Percentiles rank a stretch among this genome's conserved stretches.
phyloP scores from a whole-genome alignment of 2,329 filamentous ascomycete genomes.

The Rhynchosporium agropyri region DNA sequence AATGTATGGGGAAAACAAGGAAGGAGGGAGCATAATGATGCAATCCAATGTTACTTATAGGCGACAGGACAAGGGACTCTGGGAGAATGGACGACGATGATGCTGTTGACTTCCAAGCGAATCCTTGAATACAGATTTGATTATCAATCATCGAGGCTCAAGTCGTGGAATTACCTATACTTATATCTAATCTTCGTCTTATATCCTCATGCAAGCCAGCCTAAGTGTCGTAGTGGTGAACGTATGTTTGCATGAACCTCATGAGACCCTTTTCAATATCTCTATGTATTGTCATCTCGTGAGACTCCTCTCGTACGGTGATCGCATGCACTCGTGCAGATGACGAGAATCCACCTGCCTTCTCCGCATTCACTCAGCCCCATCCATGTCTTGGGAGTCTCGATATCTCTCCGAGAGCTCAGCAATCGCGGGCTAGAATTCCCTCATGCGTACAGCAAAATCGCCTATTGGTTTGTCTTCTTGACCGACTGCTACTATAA shows the following conservation, averaged over 20 bases:
- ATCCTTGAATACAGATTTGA: neutral
- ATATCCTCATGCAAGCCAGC: neutral
- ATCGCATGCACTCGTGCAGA: conserved; percentile 9
- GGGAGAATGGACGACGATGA: neutral
- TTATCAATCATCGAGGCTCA: neutral
- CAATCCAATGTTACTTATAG: neutral
- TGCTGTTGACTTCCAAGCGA: conserved; percentile 4
- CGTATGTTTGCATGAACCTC: conserved; percentile 7
- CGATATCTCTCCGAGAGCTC: neutral
- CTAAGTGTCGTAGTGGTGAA: neutral
- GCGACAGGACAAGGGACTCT: neutral
- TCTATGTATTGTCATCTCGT: conserved; percentile 1
- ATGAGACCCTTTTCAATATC: neutral
- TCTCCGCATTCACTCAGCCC: conserved; percentile 3
- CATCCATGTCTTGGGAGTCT: neutral
- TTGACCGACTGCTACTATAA: too few species aligned
- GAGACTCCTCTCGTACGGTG: neutral
- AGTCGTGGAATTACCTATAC: too few species aligned
- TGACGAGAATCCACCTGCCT: neutral
- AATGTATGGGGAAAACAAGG: neutral
- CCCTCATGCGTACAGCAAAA: conserved; percentile 5
- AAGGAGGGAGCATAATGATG: neutral
- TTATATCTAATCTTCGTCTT: neutral
- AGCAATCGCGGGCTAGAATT: neutral
- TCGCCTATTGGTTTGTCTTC: neutral